Evolutionary conservation across 495 filamentous ascomycete genomes (phyloP).

Genomic region (Extremus antarcticus): DNA sequence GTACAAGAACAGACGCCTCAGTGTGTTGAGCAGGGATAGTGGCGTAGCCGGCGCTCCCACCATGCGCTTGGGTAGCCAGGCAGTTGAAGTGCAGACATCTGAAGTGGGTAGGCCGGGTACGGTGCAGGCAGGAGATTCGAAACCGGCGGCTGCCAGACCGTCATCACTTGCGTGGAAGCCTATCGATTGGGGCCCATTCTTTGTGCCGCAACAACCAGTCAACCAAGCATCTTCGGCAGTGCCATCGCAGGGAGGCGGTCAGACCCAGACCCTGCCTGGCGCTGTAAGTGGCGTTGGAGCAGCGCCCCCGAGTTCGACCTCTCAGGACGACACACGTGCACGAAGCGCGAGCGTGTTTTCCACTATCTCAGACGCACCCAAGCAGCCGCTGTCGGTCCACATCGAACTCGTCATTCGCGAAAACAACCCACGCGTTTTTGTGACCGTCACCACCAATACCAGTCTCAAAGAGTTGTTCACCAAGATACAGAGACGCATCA

Average conservation of each 20-base stretch:
- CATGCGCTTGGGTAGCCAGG: too few species aligned
- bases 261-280: neutral
- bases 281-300: too few species aligned
- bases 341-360: neutral
- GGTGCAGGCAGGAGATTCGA: neutral
- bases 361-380: neutral
- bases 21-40: too few species aligned
- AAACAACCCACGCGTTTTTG: neutral
- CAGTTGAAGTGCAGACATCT: neutral
- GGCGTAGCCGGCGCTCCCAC: too few species aligned
- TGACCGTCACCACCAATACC: neutral
- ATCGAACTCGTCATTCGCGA: neutral
- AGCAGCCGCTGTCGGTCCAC: neutral
- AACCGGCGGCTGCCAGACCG: neutral
- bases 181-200: neutral
- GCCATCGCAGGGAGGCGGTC: neutral
- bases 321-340: too few species aligned
- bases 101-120: neutral
- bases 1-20: too few species aligned
- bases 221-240: too few species aligned
- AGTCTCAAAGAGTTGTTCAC: neutral
- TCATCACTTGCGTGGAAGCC: neutral
- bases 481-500: neutral
- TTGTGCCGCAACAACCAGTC: neutral
- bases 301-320: too few species aligned